Percentiles rank a stretch among this genome's conserved stretches.
Conservation (phyloP, 306 rosid genomes). For the Medicago truncatula region DNA sequence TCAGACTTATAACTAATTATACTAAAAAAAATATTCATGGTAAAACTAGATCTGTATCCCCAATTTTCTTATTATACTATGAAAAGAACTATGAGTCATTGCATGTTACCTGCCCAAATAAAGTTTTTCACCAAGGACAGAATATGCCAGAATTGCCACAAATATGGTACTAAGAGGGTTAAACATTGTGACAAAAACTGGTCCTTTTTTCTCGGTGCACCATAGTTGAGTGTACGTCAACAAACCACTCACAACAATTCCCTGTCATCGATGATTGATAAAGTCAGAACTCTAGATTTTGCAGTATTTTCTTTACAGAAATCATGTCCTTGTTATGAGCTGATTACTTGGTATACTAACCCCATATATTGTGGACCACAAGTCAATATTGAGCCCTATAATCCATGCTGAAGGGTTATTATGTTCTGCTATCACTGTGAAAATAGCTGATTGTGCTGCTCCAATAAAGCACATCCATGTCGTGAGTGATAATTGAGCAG, state of each 20-base stretch:
- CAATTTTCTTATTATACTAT: background rate
- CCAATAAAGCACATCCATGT: slow-evolving; percentile 82
- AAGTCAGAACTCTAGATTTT: slow-evolving; percentile 15
- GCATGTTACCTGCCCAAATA: slow-evolving; percentile 66
- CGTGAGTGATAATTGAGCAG: slow-evolving; percentile 78
- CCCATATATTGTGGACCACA: slow-evolving; percentile 71
- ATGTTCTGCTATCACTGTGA: slow-evolving; percentile 53
- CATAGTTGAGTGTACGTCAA: slow-evolving; percentile 70
- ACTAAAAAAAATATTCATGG: background rate
- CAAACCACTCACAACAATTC: slow-evolving; percentile 63
- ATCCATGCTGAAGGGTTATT: slow-evolving; percentile 66
- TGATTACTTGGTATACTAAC: slow-evolving; percentile 47
- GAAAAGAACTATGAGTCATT: background rate
- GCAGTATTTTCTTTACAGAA: background rate
- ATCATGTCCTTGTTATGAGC: background rate
- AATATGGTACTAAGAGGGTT: slow-evolving; percentile 67
- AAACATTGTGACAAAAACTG: slow-evolving; percentile 86
- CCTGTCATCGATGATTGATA: slow-evolving; percentile 55
- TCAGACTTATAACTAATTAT: background rate
- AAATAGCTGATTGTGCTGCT: slow-evolving; percentile 80
- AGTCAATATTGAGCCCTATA: slow-evolving; percentile 72
- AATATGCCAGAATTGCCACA: slow-evolving; percentile 75
- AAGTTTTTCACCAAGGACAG: slow-evolving; percentile 78
- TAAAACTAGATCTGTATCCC: background rate
- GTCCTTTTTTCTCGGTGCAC: slow-evolving; percentile 81